Evolutionary conservation across 2,329 filamentous ascomycete species (phyloP), one percentile per base, ranked within the genome.

Genomic region (Cladorrhinum sp.): DNA sequence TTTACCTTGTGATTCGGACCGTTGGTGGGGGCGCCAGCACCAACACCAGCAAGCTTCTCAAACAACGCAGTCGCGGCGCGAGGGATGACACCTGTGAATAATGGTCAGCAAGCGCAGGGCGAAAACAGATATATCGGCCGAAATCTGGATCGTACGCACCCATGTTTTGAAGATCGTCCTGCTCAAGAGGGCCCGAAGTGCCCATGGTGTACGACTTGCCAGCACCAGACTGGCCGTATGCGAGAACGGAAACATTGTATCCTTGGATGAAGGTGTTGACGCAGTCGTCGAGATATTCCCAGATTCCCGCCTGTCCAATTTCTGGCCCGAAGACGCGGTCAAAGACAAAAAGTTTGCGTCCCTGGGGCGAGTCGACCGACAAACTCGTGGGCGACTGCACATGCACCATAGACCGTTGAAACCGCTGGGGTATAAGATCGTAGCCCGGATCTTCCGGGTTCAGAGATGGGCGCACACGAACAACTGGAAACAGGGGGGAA

Each of bases 141-240:
- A 3, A 36, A 12, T 30, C 59, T 12, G 14, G 51, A 10, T 53
- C 57, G 30, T 53, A 77, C 89, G 75, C 82, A 95, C 92, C 92
- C 90, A 94, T 95, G 28, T 86, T 75, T 7, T 88, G 83, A 28
- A 81, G 66, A 69, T 94, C 82, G 24, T 79, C 81, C 71, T 96
- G 89, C 70, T 97, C 93, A 21, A 75, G 75, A 1, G 93, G 91
- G 3, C 92, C 92, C 0, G 94, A 92, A 0, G 95, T 99, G 60
- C 95, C 95, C 95, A 99, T 99, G 0, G 95, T 99, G 73, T 96
- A 98, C 2, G 94, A 98, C 78, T 99, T 99, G 68, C 95, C 95
- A 10, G 95, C 92, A 60, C 95, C 95, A 26, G 95, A 99, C 79
- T 99, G 95, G 67, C 95, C 95, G 71, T 99, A 99, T 53, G 95